phyloP scores from a whole-genome alignment of 345 rosid species.

The Xanthoceras sorbifolium region DNA sequence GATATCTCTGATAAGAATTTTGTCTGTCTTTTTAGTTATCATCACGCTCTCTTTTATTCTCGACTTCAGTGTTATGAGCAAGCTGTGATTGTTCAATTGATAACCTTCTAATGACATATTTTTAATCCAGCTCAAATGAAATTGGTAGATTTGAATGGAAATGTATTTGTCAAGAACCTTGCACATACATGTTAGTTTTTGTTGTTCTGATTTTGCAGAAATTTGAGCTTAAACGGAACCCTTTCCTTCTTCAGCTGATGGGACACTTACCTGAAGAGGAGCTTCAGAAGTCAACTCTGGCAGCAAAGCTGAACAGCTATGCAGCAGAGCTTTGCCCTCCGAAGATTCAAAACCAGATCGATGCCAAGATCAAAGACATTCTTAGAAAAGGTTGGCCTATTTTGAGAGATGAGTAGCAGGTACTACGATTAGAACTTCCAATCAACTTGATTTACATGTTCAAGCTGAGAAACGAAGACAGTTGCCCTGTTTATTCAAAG shows the following conservation, averaged over 20 bases:
- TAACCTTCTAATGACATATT: not conserved
- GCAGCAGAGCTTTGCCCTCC: conserved; percentile 87
- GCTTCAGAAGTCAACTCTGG: conserved; percentile 73
- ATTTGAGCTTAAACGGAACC: conserved; percentile 84
- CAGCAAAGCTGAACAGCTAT: conserved; percentile 73
- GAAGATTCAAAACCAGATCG: conserved; percentile 55
- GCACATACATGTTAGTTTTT: conserved; percentile 5
- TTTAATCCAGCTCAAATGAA: not conserved
- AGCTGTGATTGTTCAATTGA: not conserved
- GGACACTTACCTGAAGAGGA: conserved; percentile 85
- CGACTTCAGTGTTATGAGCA: not conserved
- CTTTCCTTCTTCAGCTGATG: conserved; percentile 75
- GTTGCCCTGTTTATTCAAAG: not conserved
- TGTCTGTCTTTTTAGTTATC: not conserved
- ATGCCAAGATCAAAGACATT: conserved; percentile 67
- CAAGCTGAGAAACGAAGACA: not conserved
- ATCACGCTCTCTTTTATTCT: not conserved
- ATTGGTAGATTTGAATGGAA: not conserved
- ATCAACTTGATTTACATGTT: not conserved
- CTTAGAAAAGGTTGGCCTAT: conserved; percentile 86
- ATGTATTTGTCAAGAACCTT: not conserved
- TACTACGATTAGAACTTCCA: not conserved
- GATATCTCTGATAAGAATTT: not conserved
- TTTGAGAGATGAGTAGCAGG: conserved; percentile 49
- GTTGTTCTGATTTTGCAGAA: conserved; percentile 47